A percentile compares a stretch with the other conserved stretches of the same genome.
Evolutionary conservation across 805 yeast species (phyloP).

Genomic region (Wickerhamiella shivajii): DNA sequence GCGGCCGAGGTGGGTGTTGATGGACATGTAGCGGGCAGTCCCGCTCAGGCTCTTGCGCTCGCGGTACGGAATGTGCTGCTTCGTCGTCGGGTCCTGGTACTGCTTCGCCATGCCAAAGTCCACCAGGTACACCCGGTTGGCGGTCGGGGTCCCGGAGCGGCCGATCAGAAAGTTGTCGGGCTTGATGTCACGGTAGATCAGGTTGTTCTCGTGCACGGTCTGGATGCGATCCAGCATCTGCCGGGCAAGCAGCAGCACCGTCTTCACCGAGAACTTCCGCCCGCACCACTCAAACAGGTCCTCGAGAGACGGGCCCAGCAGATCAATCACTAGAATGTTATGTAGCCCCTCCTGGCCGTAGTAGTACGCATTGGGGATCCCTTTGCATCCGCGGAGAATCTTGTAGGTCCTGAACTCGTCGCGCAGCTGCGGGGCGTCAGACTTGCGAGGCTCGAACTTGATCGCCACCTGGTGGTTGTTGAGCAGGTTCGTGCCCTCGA

Average conservation of each 20-base stretch:
- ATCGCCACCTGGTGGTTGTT: slow-evolving; percentile 91
- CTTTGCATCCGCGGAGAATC: slow-evolving; percentile 63
- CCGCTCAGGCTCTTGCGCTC: slow-evolving; percentile 94
- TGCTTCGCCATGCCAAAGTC: slow-evolving; percentile 99
- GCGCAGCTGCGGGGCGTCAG: slow-evolving; percentile 93
- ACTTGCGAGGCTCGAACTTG: slow-evolving; percentile 86
- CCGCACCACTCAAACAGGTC: slow-evolving; percentile 98
- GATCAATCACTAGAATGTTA: slow-evolving; percentile 84
- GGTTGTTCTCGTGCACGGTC: slow-evolving; percentile 73
- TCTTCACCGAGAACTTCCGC: slow-evolving; percentile 70
- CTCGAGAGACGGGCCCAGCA: slow-evolving; percentile 89
- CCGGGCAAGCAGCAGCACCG: slow-evolving; percentile 84
- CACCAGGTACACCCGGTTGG: slow-evolving; percentile 74
- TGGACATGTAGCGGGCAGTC: slow-evolving; percentile 95
- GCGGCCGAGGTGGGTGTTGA: slow-evolving; percentile 92
- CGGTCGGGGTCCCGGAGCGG: slow-evolving; percentile 68
- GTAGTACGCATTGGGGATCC: slow-evolving; percentile 90
- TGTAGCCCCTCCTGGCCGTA: slow-evolving; percentile 98
- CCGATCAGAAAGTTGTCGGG: slow-evolving; percentile 96
- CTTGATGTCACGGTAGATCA: slow-evolving; percentile 91
- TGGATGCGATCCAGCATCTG: slow-evolving; percentile 87
- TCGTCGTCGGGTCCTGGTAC: slow-evolving; percentile 90
- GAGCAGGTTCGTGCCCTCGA: slow-evolving; percentile 86
- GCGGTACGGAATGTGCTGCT: slow-evolving; percentile 89
- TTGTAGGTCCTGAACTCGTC: slow-evolving; percentile 93